These are phyloP conservation scores for Paramecium tetraurelia DNA, from an alignment of 73 alveolate genomes.

Conservation along the genomic window DNA sequence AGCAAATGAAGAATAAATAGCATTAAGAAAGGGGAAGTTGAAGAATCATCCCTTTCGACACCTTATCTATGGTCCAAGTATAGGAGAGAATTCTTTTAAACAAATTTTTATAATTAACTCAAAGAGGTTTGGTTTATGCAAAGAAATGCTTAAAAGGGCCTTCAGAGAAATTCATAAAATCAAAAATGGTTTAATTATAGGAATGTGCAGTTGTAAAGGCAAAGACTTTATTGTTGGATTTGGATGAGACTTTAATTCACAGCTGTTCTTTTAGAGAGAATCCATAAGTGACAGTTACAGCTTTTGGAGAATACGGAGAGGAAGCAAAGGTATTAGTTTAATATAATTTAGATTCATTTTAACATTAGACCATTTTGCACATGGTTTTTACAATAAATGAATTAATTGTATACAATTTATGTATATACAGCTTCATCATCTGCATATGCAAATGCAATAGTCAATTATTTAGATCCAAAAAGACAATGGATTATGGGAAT, in stretches of 20 bases:
- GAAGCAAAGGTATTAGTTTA: slow-evolving; percentile 7
- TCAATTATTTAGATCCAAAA: slow-evolving; percentile 90
- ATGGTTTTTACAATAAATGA: slow-evolving; percentile 81
- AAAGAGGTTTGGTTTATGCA: slow-evolving; percentile 60
- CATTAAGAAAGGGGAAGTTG: slow-evolving; percentile 3
- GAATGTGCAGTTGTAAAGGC: slow-evolving; percentile 43
- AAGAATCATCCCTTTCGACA: slow-evolving; percentile 54
- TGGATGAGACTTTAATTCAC: slow-evolving; percentile 62
- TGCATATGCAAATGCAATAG: slow-evolving; percentile 94
- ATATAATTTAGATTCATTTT: slow-evolving; percentile 69
- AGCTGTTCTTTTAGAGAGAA: slow-evolving; percentile 54
- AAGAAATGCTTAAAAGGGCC: slow-evolving; percentile 63
- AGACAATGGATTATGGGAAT: slow-evolving; percentile 83
- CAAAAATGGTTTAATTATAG: slow-evolving; percentile 40
- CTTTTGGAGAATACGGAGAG: slow-evolving; percentile 44
- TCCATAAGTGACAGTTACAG: slow-evolving; percentile 41
- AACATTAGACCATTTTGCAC: slow-evolving; percentile 88
- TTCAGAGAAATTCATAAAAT: slow-evolving; percentile 57
- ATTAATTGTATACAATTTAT: slow-evolving; percentile 77
- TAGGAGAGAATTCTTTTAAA: slow-evolving; percentile 41
- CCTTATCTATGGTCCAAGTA: slow-evolving; percentile 49
- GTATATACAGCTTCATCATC: slow-evolving; percentile 92
- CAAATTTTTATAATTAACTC: slow-evolving; percentile 40
- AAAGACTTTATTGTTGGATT: slow-evolving; percentile 47
- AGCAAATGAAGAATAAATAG: background rate